phyloP scores from a whole-genome alignment of 176 grass and related monocot genomes.

The Tuctoria greenei region DNA sequence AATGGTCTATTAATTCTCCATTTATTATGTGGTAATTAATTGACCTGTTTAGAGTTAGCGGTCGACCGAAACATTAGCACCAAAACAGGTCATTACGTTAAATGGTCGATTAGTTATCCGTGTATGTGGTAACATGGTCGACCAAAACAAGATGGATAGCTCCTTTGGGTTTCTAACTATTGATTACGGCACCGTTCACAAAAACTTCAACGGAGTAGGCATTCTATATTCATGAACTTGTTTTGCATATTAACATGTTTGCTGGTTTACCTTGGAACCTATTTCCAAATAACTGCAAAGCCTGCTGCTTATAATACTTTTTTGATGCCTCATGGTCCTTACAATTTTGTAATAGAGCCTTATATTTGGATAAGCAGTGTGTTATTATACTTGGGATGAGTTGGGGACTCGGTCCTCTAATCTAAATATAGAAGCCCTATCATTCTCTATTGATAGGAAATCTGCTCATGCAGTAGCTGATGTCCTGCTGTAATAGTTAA shows the following conservation, averaged over 20 bases:
- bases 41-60: no score
- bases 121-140: neutral
- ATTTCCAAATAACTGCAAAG: slow-evolving; percentile 6
- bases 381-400: neutral
- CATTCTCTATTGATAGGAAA: neutral
- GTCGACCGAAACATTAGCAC: no score
- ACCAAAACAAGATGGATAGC: neutral
- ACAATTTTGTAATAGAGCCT: neutral
- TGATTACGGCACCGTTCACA: neutral
- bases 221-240: neutral
- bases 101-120: neutral
- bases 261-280: slow-evolving; percentile 3
- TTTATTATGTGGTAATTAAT: no score
- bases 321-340: slow-evolving; percentile 17
- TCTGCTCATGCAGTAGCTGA: neutral
- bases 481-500: neutral
- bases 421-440: neutral
- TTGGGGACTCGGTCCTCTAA: neutral
- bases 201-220: neutral
- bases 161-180: neutral
- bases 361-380: slow-evolving; percentile 2
- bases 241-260: slow-evolving; percentile 3
- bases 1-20: no score
- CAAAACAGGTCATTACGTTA: neutral
- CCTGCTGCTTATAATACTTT: slow-evolving; percentile 8